Evolutionary conservation across 495 filamentous ascomycete genomes (phyloP), one percentile per base, ranked within the genome.

Genomic region (Hypoxylon fuscum): DNA sequence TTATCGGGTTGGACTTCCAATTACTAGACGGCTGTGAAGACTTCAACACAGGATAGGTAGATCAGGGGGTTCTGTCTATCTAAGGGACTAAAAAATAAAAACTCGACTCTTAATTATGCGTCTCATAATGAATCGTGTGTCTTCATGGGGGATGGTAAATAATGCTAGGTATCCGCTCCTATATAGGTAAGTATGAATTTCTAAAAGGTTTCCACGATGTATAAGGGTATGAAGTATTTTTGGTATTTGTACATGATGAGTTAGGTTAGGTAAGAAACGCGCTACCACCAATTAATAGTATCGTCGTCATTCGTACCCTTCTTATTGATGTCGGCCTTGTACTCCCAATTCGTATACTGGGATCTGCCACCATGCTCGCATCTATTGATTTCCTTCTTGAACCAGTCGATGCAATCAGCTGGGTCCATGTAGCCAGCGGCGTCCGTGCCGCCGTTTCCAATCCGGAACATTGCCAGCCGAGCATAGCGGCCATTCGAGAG

Each of bases 81-180:
- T 51, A 29, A 17, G 8, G 18, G 17, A 2, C n/a, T 25, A 45
- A 59, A 51, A 59, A 41, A 32, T 25, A 44, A 56, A 62, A 47
- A 62, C 63, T 66, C 63, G 42, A 58, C 63, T 66, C 63, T 50
- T 41, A 46, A 9, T n/a, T n/a, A n/a, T n/a, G n/a, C n/a, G n/a
- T n/a, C n/a, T n/a, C n/a, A n/a, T n/a, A n/a, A n/a, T n/a, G n/a
- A n/a, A n/a, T n/a, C n/a, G n/a, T n/a, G n/a, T n/a, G n/a, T n/a
- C n/a, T n/a, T n/a, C n/a, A n/a, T n/a, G n/a, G n/a, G n/a, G n/a
- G n/a, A n/a, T n/a, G n/a, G n/a, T n/a, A n/a, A n/a, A n/a, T n/a
- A n/a, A n/a, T n/a, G n/a, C n/a, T n/a, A n/a, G n/a, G n/a, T n/a
- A n/a, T n/a, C n/a, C n/a, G n/a, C n/a, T n/a, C n/a, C n/a, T n/a